These are phyloP conservation scores for Gossypium mustelinum DNA, from an alignment of 345 rosid species.

Conservation along the genomic window DNA sequence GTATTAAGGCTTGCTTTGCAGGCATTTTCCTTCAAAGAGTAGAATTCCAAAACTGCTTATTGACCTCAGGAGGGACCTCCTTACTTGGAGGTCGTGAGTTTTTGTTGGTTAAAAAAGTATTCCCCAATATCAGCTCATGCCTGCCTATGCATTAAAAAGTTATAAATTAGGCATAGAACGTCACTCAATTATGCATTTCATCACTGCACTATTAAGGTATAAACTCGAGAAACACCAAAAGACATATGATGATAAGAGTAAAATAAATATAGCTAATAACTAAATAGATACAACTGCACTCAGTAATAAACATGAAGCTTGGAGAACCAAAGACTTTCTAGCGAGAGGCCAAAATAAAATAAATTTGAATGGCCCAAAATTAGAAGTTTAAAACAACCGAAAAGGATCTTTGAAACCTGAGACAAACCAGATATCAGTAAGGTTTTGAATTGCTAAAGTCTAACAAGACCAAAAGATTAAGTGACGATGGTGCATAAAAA, in stretches of 20 bases:
- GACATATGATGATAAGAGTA: background rate
- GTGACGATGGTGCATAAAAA: background rate
- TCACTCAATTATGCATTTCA: background rate
- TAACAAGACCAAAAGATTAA: background rate
- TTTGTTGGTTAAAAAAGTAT: slow-evolving; percentile 58
- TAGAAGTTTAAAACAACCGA: background rate
- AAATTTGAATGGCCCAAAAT: background rate
- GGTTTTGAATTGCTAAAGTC: background rate
- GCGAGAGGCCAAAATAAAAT: background rate
- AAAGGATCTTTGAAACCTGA: background rate
- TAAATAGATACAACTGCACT: background rate
- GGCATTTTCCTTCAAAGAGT: slow-evolving; percentile 3
- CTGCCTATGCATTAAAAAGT: slow-evolving; percentile 51
- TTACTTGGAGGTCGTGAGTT: slow-evolving; percentile 53
- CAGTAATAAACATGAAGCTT: background rate
- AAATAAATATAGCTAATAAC: background rate
- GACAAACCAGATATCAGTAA: background rate
- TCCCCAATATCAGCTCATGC: slow-evolving; percentile 82
- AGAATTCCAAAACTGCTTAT: background rate
- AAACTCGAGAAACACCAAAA: background rate
- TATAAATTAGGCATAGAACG: background rate
- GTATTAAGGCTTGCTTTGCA: background rate
- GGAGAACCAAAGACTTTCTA: background rate
- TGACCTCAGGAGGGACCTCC: slow-evolving; percentile 89
- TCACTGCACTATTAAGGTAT: background rate